Evolutionary conservation across 352 stramenopile species (phyloP), one percentile per base, ranked within the genome.

Genomic region (Bremia lactucae): DNA sequence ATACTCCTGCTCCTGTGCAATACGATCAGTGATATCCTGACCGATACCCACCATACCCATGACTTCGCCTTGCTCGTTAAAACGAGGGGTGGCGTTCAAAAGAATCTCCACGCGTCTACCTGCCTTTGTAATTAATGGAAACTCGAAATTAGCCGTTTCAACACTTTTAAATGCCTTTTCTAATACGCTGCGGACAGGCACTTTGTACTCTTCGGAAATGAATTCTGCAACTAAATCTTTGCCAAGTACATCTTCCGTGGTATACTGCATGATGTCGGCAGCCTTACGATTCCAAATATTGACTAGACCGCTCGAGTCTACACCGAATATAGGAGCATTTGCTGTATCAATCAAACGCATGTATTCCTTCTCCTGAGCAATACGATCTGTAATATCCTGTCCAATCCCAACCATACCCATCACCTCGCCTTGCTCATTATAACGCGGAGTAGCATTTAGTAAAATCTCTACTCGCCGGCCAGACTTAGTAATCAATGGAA

Each of bases 71-170:
- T n/a, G n/a, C n/a, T n/a, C n/a, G n/a, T n/a, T n/a, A n/a, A n/a
- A n/a, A n/a, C n/a, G n/a, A n/a, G n/a, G n/a, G n/a, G n/a, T n/a
- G n/a, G n/a, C n/a, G n/a, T n/a, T n/a, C n/a, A n/a, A n/a, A n/a
- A n/a, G n/a, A n/a, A n/a, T n/a, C n/a, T n/a, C n/a, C n/a, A n/a
- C n/a, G n/a, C n/a, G n/a, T n/a, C n/a, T n/a, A n/a, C n/a, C n/a
- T n/a, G n/a, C n/a, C n/a, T n/a, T n/a, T n/a, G n/a, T n/a, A n/a
- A n/a, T n/a, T n/a, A n/a, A n/a, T n/a, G n/a, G n/a, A n/a, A n/a
- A n/a, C n/a, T 95, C 82, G 33, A 95, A 95, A 55, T 88, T 87
- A 0, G 64, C 67, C 6, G 72, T 81, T 34, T 84, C 53, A 6
- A 62, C 59, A 15, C 68, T 64, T 41, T 79, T 37, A 10, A 87